Evolutionary conservation across 208 protist genomes (phyloP), one percentile per base, ranked within the genome.

Genomic region (Crithidia bombi): DNA sequence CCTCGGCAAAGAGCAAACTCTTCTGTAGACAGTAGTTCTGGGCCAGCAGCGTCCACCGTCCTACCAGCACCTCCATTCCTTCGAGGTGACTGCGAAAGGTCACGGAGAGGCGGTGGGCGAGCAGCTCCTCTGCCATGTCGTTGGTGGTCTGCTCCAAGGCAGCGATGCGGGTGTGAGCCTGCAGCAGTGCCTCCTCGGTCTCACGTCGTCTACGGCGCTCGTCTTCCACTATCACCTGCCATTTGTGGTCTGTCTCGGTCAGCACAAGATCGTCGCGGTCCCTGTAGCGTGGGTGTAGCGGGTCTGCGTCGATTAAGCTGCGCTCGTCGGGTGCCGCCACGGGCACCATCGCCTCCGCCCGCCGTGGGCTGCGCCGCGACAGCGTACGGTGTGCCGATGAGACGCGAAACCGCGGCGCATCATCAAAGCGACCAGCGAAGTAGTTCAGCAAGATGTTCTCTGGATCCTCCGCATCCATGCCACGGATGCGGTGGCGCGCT

Each of bases 1-100:
- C 81, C 43, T 87, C 81, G 11, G 85, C 63, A 61, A 90, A 90
- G 28, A 90, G 57, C 0, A 83, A 52, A 50, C 73, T 82, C 61
- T 90, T 90, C 68, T 86, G 78, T 44, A 86, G 44, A 15, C 69
- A 68, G 47, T 73, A 72, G 12, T 73, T 69, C 51, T 75, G 76
- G 25, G 67, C 78, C 21, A 74, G 41, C 32, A 70, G 44, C 25
- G 44, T 58, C 28, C 59, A 69, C 14, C 71, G 71, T 12, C 56
- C 15, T 51, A 87, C 30, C n/a, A 85, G 71, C 62, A 63, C 10
- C 50, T 82, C 70, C 79, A 86, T 87, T 23, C 55, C 61, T 21
- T 28, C 36, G 14, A 87, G 67, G 17, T 87, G 75, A 3, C 55
- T 38, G 19, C 61, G 71, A 47, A 87, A 65, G 23, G 59, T 82